A percentile compares a stretch with the other conserved stretches of the same genome.
phyloP scores from a whole-genome alignment of 1,284 basidiomycete genomes.

The Somion occarium region DNA sequence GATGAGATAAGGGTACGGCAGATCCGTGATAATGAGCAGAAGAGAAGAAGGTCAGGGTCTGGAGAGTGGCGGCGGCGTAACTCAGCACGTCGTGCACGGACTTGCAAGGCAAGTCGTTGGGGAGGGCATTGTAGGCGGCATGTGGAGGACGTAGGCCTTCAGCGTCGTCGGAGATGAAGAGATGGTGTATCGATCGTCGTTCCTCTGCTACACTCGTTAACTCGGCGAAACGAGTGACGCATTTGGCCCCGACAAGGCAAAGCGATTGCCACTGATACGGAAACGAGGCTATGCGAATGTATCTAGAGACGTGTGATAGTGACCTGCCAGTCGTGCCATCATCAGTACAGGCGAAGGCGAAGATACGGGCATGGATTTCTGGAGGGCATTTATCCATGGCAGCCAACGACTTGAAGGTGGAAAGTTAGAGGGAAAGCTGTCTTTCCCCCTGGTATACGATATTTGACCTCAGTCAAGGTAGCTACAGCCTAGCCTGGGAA shows the following conservation, averaged over 20 bases:
- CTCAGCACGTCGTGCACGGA: constrained; percentile 17
- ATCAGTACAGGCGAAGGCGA: constrained; percentile 21
- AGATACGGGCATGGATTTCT: constrained; percentile 23
- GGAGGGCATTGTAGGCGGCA: constrained; percentile 13
- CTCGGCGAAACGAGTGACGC: constrained; percentile 13
- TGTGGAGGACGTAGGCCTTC: constrained; percentile 7
- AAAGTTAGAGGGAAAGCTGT: too few species aligned
- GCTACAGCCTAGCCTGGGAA: too few species aligned
- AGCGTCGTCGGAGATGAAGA: constrained; percentile 25
- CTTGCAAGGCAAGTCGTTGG: constrained; percentile 3
- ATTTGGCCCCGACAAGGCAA: constrained; percentile 15
- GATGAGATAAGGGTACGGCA: constrained; percentile 8
- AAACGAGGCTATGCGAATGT: constrained; percentile 19
- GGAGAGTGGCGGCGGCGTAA: constrained; percentile 21
- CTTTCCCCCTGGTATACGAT: too few species aligned
- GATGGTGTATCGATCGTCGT: constrained; percentile 18
- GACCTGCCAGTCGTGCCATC: constrained; percentile 17
- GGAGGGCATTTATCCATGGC: constrained; percentile 22
- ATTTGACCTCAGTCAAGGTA: too few species aligned
- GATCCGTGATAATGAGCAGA: constrained; percentile 13
- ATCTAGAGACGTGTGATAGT: constrained; percentile 23
- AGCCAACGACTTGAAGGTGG: not conserved
- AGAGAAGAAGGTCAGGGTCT: constrained; percentile 23
- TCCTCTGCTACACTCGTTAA: constrained; percentile 1
- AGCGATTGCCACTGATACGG: constrained; percentile 24